Evolutionary conservation across 2,329 filamentous ascomycete species (phyloP).

Genomic region (Aspergillus novofumigatus): DNA sequence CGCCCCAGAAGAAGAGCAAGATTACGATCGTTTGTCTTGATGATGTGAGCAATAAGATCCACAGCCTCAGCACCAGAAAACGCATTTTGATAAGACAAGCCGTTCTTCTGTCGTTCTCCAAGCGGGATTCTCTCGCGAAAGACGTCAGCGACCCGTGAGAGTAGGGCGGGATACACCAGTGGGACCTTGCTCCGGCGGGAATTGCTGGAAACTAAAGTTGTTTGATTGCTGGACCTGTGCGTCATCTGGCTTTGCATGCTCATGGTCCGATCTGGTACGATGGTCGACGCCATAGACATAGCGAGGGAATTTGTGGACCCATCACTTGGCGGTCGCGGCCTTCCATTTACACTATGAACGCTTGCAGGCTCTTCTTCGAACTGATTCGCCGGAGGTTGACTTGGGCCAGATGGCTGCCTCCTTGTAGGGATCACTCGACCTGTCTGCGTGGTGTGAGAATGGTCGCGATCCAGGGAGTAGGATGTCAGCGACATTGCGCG

Average conservation of each 20-base stretch:
- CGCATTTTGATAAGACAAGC: constrained; percentile 91
- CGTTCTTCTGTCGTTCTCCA: constrained; percentile 91
- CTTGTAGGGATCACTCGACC: constrained; percentile 84
- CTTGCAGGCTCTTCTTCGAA: constrained; percentile 50
- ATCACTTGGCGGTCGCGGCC: constrained; percentile 42
- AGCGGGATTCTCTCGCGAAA: constrained; percentile 85
- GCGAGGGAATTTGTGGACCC: constrained; percentile 53
- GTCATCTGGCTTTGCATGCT: constrained; percentile 53
- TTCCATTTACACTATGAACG: constrained; percentile 34
- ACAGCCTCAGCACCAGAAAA: constrained; percentile 96
- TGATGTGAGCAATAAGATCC: constrained; percentile 92
- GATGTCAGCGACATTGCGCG: constrained; percentile 95
- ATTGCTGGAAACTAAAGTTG: constrained; percentile 54
- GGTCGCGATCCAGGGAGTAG: constrained; percentile 69
- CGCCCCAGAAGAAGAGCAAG: constrained; percentile 84
- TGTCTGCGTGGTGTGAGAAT: constrained; percentile 78
- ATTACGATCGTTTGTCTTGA: constrained; percentile 94
- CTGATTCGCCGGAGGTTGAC: constrained; percentile 25
- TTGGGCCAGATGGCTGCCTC: constrained; percentile 54
- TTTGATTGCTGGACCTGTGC: constrained; percentile 48
- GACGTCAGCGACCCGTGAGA: constrained; percentile 89
- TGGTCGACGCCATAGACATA: constrained; percentile 83
- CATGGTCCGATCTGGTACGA: constrained; percentile 56
- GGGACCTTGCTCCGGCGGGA: constrained; percentile 64
- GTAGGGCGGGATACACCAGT: constrained; percentile 85